Evolutionary conservation across 192 early-diverging fungal genomes (phyloP).

Genomic region (Coemansia sp.): DNA sequence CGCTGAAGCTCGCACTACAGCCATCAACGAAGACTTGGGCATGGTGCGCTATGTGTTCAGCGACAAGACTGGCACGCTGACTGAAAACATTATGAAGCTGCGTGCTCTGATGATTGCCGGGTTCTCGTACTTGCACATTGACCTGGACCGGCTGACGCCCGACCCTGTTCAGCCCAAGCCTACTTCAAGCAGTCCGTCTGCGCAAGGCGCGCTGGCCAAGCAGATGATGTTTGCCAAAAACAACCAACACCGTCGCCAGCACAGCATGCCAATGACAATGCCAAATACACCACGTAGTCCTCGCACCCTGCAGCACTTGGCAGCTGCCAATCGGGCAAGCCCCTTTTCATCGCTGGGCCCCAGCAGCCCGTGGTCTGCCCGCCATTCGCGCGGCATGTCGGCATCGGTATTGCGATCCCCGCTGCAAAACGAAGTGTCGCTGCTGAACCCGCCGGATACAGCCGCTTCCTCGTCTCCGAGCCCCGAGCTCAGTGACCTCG

Average conservation of each 20-base stretch:
- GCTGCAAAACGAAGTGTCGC: conserved; percentile 5
- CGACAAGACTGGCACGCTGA: conserved; percentile 89
- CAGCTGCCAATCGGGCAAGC: conserved; percentile 29
- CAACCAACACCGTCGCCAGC: conserved; percentile 35
- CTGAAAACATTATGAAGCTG: conserved; percentile 83
- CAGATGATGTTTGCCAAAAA: conserved; percentile 23
- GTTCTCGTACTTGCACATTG: conserved; percentile 57
- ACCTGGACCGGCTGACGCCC: conserved; percentile 53
- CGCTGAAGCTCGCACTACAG: conserved; percentile 72
- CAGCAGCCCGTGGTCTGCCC: neutral
- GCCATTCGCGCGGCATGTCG: conserved; percentile 35
- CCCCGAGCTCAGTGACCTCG: conserved; percentile 8
- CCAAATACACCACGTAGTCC: neutral
- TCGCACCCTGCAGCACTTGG: conserved; percentile 38
- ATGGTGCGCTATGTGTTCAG: conserved; percentile 85
- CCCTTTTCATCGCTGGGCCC: neutral
- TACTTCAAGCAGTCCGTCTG: neutral
- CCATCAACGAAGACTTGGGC: conserved; percentile 86
- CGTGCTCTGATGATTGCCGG: conserved; percentile 65
- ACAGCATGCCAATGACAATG: conserved; percentile 26
- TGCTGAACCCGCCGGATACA: neutral
- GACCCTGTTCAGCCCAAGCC: conserved; percentile 5
- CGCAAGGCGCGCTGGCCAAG: conserved; percentile 3
- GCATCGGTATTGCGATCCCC: conserved; percentile 15
- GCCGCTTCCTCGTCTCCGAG: neutral